A percentile compares a stretch with the other conserved stretches of the same genome.
Conservation (phyloP, 2,329 filamentous ascomycete species). For the Colletotrichum salicis region DNA sequence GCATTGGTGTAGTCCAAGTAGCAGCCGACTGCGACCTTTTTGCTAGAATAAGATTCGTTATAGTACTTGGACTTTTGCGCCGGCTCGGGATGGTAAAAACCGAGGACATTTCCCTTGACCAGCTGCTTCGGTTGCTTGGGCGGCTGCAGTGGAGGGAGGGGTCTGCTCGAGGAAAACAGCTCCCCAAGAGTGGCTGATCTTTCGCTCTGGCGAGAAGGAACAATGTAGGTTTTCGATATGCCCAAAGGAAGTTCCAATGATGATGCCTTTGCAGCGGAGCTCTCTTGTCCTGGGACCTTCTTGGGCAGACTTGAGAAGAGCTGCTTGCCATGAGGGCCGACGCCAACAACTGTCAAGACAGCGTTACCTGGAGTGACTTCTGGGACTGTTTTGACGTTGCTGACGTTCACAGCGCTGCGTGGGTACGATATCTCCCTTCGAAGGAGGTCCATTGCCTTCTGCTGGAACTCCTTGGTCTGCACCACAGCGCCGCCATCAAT, state of each 20-base stretch:
- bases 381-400: constrained; percentile 50
- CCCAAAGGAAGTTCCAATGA: constrained; percentile 71
- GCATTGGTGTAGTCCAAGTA: constrained; percentile 78
- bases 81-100: constrained; percentile 65
- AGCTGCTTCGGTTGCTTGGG: constrained; percentile 78
- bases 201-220: constrained; percentile 54
- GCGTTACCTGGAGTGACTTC: constrained; percentile 52
- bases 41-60: constrained; percentile 72
- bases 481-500: constrained; percentile 49
- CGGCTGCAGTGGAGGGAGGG: constrained; percentile 72
- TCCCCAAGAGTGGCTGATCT: constrained; percentile 76
- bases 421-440: constrained; percentile 68
- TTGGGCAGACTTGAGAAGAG: constrained; percentile 84
- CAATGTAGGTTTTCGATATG: constrained; percentile 74
- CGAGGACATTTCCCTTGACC: constrained; percentile 69
- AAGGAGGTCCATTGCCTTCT: constrained; percentile 70
- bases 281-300: constrained; percentile 68
- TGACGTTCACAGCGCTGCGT: constrained; percentile 46
- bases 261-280: background rate
- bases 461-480: constrained; percentile 67
- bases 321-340: constrained; percentile 77
- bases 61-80: constrained; percentile 65
- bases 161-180: constrained; percentile 75
- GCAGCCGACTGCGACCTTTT: constrained; percentile 72
- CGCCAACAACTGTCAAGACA: constrained; percentile 81